A percentile compares a stretch with the other conserved stretches of the same genome.
phyloP scores from a whole-genome alignment of 2,329 filamentous ascomycete genomes.

The Podosphaera xanthii region DNA sequence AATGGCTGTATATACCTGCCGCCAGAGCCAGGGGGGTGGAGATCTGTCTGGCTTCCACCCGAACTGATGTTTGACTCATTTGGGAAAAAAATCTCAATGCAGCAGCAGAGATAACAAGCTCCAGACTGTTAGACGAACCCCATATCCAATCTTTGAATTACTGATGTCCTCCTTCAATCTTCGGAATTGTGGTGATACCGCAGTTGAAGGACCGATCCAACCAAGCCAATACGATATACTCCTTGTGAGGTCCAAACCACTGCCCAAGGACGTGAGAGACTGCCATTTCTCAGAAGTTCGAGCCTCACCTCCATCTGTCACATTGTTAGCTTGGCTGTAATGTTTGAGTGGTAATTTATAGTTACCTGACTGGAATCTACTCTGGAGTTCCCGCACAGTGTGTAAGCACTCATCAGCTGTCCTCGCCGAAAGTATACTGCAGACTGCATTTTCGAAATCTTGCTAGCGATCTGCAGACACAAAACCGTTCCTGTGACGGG shows the following conservation, averaged over 20 bases:
- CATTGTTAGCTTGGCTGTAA: too few species aligned
- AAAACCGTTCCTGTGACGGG: too few species aligned
- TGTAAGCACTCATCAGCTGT: too few species aligned
- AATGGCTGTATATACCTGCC: too few species aligned
- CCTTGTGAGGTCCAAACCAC: background rate
- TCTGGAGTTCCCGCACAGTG: too few species aligned
- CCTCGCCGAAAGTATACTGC: too few species aligned
- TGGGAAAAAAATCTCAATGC: background rate
- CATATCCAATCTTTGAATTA: background rate
- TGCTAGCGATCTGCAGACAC: too few species aligned
- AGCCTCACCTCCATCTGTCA: too few species aligned
- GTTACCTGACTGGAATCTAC: too few species aligned
- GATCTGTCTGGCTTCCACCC: background rate
- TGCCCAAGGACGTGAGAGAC: background rate
- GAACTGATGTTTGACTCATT: background rate
- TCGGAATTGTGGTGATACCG: background rate
- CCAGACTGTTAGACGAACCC: background rate
- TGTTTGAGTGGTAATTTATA: too few species aligned
- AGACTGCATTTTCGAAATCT: too few species aligned
- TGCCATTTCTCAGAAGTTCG: background rate
- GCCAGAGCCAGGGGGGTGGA: too few species aligned
- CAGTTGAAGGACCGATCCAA: background rate
- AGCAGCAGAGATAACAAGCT: background rate
- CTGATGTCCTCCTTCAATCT: background rate
- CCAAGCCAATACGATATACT: background rate